Evolutionary conservation across 1,284 basidiomycete species (phyloP).

Genomic region (Sanguinoderma infundibulare): DNA sequence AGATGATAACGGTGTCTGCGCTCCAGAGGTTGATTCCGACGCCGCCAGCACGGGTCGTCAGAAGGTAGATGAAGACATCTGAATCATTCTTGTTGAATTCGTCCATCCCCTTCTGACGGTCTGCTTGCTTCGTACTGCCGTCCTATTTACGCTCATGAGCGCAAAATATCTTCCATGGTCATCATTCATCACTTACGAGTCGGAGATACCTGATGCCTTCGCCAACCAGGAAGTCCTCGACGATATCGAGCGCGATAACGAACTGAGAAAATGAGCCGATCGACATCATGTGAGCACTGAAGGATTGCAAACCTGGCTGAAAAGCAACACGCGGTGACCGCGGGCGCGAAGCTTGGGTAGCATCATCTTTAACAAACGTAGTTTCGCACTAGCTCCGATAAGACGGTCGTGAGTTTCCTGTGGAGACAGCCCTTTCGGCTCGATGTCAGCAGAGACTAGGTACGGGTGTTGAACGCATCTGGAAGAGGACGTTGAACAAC

Average conservation of each 20-base stretch:
- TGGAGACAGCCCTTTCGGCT: conserved; percentile 66
- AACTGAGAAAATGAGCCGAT: conserved; percentile 56
- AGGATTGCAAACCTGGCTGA: conserved; percentile 84
- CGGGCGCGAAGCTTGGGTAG: conserved; percentile 88
- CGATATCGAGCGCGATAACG: conserved; percentile 86
- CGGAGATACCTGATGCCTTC: conserved; percentile 92
- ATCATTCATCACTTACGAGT: conserved; percentile 57
- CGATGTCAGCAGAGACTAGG: conserved; percentile 81
- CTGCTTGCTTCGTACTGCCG: conserved; percentile 85
- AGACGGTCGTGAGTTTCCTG: conserved; percentile 79
- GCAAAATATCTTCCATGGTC: background rate
- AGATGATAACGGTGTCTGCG: conserved; percentile 92
- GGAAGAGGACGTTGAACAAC: conserved; percentile 6
- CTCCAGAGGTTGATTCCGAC: conserved; percentile 93
- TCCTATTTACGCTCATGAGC: conserved; percentile 56
- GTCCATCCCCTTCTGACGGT: conserved; percentile 94
- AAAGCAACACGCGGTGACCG: conserved; percentile 94
- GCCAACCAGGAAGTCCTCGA: conserved; percentile 93
- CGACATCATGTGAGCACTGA: background rate
- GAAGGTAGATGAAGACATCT: conserved; percentile 88
- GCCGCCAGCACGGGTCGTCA: conserved; percentile 95
- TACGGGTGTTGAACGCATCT: conserved; percentile 93
- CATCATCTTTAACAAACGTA: conserved; percentile 82
- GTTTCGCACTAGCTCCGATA: conserved; percentile 86
- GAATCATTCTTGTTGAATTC: conserved; percentile 89